These are phyloP conservation scores for Xerocomellus dryophilus DNA, from an alignment of 768 basidiomycete species.

Conservation along the genomic window DNA sequence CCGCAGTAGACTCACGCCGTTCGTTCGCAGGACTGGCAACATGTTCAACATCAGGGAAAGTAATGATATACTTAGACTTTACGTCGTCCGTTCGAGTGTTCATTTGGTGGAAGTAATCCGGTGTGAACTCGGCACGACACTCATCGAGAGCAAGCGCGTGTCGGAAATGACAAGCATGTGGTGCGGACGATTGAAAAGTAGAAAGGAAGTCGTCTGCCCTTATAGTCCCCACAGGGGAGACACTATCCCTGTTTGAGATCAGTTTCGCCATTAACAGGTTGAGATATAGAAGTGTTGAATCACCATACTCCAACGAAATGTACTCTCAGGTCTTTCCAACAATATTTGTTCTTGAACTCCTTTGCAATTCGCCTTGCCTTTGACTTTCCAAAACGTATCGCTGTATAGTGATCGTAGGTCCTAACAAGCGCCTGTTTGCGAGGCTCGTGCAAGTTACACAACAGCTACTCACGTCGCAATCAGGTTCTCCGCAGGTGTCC, in stretches of 20 bases:
- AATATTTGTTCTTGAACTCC: conserved; percentile 42
- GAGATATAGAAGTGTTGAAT: too few relatives aligned
- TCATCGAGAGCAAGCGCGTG: conserved; percentile 8
- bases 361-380: conserved; percentile 5
- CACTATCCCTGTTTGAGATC: conserved; percentile 1
- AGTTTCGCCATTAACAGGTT: background rate
- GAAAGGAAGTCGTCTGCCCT: background rate
- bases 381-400: background rate
- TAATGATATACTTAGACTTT: conserved; percentile 2
- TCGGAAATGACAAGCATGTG: conserved; percentile 2
- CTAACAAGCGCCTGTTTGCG: background rate
- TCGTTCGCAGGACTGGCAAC: background rate
- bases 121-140: conserved; percentile 4
- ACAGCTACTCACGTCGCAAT: conserved; percentile 9
- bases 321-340: background rate
- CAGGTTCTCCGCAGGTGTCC: conserved; percentile 16
- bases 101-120: conserved; percentile 17
- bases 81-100: conserved; percentile 14
- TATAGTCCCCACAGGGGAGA: conserved; percentile 1
- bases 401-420: conserved; percentile 3
- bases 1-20: background rate
- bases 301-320: conserved; percentile 3
- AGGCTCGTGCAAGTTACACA: background rate
- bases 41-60: background rate
- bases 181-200: background rate